Base-by-base conservation (phyloP, 2,329 filamentous ascomycete genomes). In the Verticillium klebahnii region DNA sequence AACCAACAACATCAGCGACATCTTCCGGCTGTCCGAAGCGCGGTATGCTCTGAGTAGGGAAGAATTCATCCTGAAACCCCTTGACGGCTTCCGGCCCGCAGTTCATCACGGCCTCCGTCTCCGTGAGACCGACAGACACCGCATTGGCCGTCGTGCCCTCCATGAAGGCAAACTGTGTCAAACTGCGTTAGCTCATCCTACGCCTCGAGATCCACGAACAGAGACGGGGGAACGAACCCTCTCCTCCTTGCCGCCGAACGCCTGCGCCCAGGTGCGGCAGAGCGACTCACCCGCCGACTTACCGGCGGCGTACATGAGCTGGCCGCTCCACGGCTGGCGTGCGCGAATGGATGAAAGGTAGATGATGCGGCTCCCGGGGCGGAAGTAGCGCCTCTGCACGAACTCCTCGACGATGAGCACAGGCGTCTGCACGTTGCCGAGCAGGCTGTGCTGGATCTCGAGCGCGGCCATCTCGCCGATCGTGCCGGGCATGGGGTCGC, bases 281-380 rank as follows among this genome's bases (percentile, higher is more conserved):
- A 76, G 60, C 0, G 72, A 73, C 50, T 76, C 74, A 0, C 73
- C 71, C 0, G 73, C 74, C 0, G 73, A 73, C 59, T 76, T 76
- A 0, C 69, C 68, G 0, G 74, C 69, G 1, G 68, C 64, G 52
- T 76, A 76, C 69, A 76, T 71, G 23, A 75, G 68, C 52, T 75
- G 72, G 1, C 63, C 63, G 5, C 69, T 69, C 73, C 73, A 75
- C 1, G 73, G 73, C 31, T 72, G 71, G 6, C 71, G 68, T 0
- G 71, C 69, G 0, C 73, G 64, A 5, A 75, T 62, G 4, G 72
- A 74, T 0, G 72, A 75, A 37, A 76, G 72, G 50, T 74, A 75
- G 31, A 76, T 67, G 19, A 76, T 74, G 0, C 74, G 69, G 25
- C 72, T 74, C 29, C 71, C 66, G 1, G 62, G 69, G 7, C 70